Evolutionary conservation across 164 flowering plant species (phyloP), one percentile per base, ranked within the genome.

Genomic region (Protea cynaroides): DNA sequence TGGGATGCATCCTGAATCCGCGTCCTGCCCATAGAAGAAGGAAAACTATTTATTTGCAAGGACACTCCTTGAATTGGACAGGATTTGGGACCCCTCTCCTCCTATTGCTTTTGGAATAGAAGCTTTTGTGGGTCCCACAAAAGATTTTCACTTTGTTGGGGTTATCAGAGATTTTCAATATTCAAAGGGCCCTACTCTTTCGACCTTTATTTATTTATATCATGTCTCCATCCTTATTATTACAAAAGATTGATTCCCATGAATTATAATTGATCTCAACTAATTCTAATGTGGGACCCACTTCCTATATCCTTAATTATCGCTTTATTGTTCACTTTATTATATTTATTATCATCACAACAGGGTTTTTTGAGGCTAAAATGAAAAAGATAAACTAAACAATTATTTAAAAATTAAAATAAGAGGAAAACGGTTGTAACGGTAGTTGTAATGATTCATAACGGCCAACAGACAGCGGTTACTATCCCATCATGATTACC

Each of bases 331-430:
- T 52, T 52, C 19, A 2, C 19, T 7, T 52, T 52, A 21, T 63
- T 25, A 63, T 38, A 43, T 21, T 66, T 56, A 69, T 72, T 61
- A 75, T 69, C 69, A n/a, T n/a, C n/a, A n/a, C n/a, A n/a, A n/a
- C n/a, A n/a, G n/a, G n/a, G n/a, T n/a, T n/a, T n/a, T n/a, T n/a
- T n/a, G n/a, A n/a, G n/a, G n/a, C n/a, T n/a, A 29, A 29, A 29
- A 29, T 29, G 34, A 29, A 29, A 29, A 29, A 29, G n/a, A n/a
- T n/a, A n/a, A n/a, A 3, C 34, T 29, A 7, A 49, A 15, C 52
- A 15, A 0, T 49, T 1, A 12, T 49, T 49, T 49, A 49, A 49
- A 15, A 14, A 49, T 13, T 49, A 15, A 49, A 49, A 49, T 2
- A 6, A 0, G 19, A 13, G 2, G 2, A 49, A 4, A 49, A 49